Evolutionary conservation across 331 rosid genomes (phyloP).

Genomic region (Ulmus americana): DNA sequence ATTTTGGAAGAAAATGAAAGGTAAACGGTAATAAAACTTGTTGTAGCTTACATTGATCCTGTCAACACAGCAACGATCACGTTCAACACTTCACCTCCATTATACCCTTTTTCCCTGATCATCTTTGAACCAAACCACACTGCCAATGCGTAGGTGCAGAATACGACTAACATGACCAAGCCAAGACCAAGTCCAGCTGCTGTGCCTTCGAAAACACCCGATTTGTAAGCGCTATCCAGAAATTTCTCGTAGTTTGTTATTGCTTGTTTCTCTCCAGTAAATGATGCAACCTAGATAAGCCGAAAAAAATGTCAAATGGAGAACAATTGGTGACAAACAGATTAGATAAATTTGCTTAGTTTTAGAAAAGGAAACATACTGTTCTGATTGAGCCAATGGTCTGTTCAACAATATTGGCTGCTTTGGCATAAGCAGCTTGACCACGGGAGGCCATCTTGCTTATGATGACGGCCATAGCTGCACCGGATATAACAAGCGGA

Average conservation of each 20-base stretch:
- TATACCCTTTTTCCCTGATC: conserved; percentile 55
- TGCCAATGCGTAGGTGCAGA: conserved; percentile 52
- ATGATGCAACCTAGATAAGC: conserved; percentile 57
- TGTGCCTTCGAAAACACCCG: conserved; percentile 63
- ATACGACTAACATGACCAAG: conserved; percentile 39
- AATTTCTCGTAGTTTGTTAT: conserved; percentile 42
- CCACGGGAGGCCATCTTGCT: conserved; percentile 57
- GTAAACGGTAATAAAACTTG: neutral
- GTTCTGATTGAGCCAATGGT: conserved; percentile 80
- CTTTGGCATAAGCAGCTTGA: conserved; percentile 63
- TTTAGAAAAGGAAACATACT: conserved; percentile 29
- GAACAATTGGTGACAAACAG: neutral
- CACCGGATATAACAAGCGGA: conserved; percentile 51
- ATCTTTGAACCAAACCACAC: conserved; percentile 68
- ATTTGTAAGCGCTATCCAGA: conserved; percentile 56
- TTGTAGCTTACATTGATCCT: conserved; percentile 54
- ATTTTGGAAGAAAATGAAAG: neutral
- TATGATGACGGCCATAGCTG: conserved; percentile 35
- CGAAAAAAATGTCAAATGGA: neutral
- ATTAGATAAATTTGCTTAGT: neutral
- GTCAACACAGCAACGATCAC: conserved; percentile 60
- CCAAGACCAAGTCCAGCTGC: conserved; percentile 55
- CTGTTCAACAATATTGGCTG: conserved; percentile 71
- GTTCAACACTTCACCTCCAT: conserved; percentile 55
- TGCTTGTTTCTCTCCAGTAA: conserved; percentile 73